Base-by-base conservation (phyloP, 2,329 filamentous ascomycete species). In the Cladosporium sp. region DNA sequence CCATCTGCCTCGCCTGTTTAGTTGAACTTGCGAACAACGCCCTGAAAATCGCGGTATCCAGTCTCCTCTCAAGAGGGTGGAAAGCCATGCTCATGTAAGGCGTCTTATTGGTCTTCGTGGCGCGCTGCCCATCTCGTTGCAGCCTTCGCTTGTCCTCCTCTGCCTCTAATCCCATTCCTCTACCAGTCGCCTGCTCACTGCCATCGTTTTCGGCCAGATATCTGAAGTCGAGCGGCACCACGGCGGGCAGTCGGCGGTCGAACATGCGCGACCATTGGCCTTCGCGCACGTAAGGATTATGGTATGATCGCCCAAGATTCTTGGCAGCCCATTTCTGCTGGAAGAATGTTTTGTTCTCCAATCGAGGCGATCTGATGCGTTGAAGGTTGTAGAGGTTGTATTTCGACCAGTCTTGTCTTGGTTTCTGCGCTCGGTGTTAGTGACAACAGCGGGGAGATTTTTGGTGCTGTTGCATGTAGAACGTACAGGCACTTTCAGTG, bases 261-360 rank as follows among this genome's bases (percentile, higher is more conserved):
- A 99, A 99, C 80, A 96, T 91, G 67, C 88, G 87, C 71, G 88
- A 80, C 93, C 93, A 99, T 74, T 93, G 86, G 68, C 87, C 84
- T 75, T 99, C 93, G 58, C 85, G 84, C 60, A 99, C 85, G 66
- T 96, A 89, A 68, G 96, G 92, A 70, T 92, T 93, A 73, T 99
- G 93, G 71, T 97, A 99, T 56, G 80, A 84, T 59, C 93, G 85
- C 37, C 89, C 82, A 57, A 84, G 70, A 18, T 90, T 83, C 73
- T 99, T 99, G 63, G 92, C 88, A 1, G 73, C 71, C 92, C 92
- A 99, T 85, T 99, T 99, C 73, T 97, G 92, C 78, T 97, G 92
- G 80, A 95, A 99, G 74, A 93, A 95, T 39, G 91, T 96, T 55
- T 73, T 71, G 44, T 60, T 60, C 13, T 60, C 64, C 52, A 73